These are phyloP conservation scores for Galerina sulciceps DNA, from an alignment of 768 basidiomycete species.

Conservation along the genomic window DNA sequence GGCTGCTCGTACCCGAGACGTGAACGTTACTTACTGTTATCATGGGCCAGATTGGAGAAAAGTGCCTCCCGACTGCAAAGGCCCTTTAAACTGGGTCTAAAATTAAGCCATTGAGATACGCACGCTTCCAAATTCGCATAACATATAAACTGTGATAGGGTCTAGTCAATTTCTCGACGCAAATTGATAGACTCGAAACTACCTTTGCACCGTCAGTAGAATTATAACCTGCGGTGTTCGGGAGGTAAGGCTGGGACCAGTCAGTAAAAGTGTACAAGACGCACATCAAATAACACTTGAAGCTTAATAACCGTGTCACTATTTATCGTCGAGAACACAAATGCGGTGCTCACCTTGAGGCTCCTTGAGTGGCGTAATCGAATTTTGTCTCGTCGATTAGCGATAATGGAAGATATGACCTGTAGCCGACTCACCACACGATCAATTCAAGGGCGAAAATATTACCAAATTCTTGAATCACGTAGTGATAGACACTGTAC, in stretches of 20 bases:
- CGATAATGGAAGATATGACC: too few relatives aligned
- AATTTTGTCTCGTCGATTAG: too few relatives aligned
- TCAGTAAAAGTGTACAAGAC: not conserved
- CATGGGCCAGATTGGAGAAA: not conserved
- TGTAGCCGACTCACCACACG: too few relatives aligned
- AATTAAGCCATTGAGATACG: not conserved
- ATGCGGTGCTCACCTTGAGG: not conserved
- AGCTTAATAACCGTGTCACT: not conserved
- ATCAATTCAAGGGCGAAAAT: too few relatives aligned
- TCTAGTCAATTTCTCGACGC: not conserved
- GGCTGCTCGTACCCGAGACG: not conserved
- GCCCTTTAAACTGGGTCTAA: not conserved
- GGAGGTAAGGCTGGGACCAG: not conserved
- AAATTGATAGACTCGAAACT: too few relatives aligned
- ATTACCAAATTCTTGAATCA: too few relatives aligned
- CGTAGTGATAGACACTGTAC: too few relatives aligned
- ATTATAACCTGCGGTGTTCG: not conserved
- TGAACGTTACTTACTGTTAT: not conserved
- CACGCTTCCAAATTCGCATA: not conserved
- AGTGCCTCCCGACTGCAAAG: not conserved
- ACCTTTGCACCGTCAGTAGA: not conserved
- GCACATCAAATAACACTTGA: slow-evolving; percentile 1
- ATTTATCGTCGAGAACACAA: not conserved
- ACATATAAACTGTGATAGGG: not conserved
- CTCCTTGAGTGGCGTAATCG: not conserved